Percentiles rank a stretch among this genome's conserved stretches.
Evolutionary conservation across 2,329 filamentous ascomycete species (phyloP).

Genomic region (Pestalotiopsis sp.): DNA sequence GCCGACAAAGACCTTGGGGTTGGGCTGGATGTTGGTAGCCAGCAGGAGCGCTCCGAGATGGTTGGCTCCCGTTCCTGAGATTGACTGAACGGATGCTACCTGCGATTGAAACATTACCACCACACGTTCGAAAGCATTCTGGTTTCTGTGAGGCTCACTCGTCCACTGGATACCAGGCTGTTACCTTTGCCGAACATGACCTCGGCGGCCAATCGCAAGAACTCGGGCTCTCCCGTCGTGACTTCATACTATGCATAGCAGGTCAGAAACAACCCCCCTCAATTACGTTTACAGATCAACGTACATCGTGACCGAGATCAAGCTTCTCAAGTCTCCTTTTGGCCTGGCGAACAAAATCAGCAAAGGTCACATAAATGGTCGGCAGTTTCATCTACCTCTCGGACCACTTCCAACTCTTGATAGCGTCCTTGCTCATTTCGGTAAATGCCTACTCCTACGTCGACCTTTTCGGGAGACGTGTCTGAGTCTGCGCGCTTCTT

Average conservation of each 20-base stretch:
- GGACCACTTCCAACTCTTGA: conserved; percentile 32
- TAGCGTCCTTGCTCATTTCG: conserved; percentile 34
- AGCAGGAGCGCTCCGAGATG: conserved; percentile 37
- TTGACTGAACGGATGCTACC: conserved; percentile 38
- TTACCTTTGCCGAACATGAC: conserved; percentile 31
- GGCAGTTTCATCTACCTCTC: conserved; percentile 16
- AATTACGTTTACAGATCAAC: conserved; percentile 4
- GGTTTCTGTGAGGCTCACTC: not conserved
- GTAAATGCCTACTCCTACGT: conserved; percentile 40
- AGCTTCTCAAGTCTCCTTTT: conserved; percentile 22
- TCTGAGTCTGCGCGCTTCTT: conserved; percentile 34
- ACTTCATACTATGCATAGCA: conserved; percentile 32
- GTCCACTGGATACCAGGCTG: not conserved
- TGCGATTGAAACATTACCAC: conserved; percentile 15
- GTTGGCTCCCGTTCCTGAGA: conserved; percentile 39
- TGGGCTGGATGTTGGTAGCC: not conserved
- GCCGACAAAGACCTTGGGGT: conserved; percentile 29
- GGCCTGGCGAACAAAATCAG: conserved; percentile 19
- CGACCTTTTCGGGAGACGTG: conserved; percentile 31
- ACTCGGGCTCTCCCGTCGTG: conserved; percentile 34
- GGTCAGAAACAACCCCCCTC: not conserved
- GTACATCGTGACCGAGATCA: conserved; percentile 30
- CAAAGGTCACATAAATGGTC: too few species aligned
- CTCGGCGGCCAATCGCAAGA: conserved; percentile 29
- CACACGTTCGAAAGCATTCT: not conserved